Evolutionary conservation across 2,329 filamentous ascomycete genomes (phyloP), one percentile per base, ranked within the genome.

Genomic region (Beauveria scarabaeidicola): DNA sequence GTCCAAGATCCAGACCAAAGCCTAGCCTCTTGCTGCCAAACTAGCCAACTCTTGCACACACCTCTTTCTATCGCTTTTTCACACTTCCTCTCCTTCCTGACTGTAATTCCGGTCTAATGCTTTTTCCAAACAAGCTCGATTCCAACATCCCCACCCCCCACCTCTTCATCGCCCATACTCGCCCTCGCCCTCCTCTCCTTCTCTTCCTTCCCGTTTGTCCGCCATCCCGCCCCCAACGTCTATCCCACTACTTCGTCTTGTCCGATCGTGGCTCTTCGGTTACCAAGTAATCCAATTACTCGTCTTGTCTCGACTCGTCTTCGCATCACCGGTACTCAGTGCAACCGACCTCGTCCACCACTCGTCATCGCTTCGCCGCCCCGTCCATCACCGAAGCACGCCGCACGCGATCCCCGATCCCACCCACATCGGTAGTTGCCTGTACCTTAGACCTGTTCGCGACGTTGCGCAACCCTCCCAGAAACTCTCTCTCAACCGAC

Each of bases 351-450:
- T 46, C 52, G 13, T 23, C 8, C 19, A 23, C n/a, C 21, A 47
- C 44, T 17, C 9, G 29, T 25, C 27, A 15, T 23, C 41, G 11
- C n/a, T 21, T 21, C 23, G 21, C 19, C 43, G 32, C 29, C 43
- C 43, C 21, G 27, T 56, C 44, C 44, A 47, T 36, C 27, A 23
- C 27, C 41, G 3, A 25, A 17, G 36, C 44, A 40, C 44, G 32
- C 36, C 46, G 46, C 46, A 43, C 36, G 44, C 44, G 25, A 51
- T 58, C 55, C 44, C 55, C 55, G 44, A 57, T 57, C 44, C 46
- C 17, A 27, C 47, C 55, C 36, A 51, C 25, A 58, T 59, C 48
- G 38, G 40, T 44, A 27, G 32, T n/a, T 36, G 54, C 46, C 29
- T 27, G 15, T 13, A 56, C 23, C 5, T 38, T 17, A 25, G 5